Evolutionary conservation across 441 rosid genomes (phyloP).

Genomic region (Erysimum cheiri): DNA sequence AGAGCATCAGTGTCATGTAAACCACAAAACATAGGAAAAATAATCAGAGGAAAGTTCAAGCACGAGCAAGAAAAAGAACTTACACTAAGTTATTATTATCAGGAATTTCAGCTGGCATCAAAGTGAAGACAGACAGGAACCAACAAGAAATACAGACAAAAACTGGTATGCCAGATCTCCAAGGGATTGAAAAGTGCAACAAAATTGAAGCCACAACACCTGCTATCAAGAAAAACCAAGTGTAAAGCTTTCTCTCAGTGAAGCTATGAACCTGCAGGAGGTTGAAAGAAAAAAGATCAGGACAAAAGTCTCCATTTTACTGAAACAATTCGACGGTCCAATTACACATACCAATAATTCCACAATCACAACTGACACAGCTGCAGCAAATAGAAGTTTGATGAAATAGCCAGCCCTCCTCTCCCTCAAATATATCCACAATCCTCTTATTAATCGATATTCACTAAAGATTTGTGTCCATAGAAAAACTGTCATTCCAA

Average conservation of each 20-base stretch:
- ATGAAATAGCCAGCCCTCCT: constrained; percentile 53
- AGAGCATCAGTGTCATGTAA: constrained; percentile 17
- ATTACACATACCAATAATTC: constrained; percentile 78
- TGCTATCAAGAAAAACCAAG: constrained; percentile 81
- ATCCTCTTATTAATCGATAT: constrained; percentile 59
- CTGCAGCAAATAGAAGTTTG: constrained; percentile 61
- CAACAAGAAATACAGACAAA: constrained; percentile 80
- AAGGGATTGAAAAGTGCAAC: constrained; percentile 68
- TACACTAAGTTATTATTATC: constrained; percentile 89
- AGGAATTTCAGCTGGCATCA: constrained; percentile 98
- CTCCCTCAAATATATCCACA: constrained; percentile 67
- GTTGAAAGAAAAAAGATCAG: constrained; percentile 40
- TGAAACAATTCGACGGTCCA: constrained; percentile 12
- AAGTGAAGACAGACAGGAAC: constrained; percentile 81
- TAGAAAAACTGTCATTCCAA: constrained; percentile 82
- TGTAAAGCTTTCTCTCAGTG: constrained; percentile 89
- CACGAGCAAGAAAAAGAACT: constrained; percentile 46
- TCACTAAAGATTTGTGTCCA: constrained; percentile 84
- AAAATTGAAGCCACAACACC: constrained; percentile 65
- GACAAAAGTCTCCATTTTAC: constrained; percentile 26
- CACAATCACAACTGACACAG: constrained; percentile 64
- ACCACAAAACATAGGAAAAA: constrained; percentile 27
- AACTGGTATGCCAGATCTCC: constrained; percentile 82
- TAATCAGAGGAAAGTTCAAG: constrained; percentile 27
- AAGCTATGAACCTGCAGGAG: constrained; percentile 88